phyloP scores from a whole-genome alignment of 108 stramenopile species.

The Asterionellopsis glacialis region DNA sequence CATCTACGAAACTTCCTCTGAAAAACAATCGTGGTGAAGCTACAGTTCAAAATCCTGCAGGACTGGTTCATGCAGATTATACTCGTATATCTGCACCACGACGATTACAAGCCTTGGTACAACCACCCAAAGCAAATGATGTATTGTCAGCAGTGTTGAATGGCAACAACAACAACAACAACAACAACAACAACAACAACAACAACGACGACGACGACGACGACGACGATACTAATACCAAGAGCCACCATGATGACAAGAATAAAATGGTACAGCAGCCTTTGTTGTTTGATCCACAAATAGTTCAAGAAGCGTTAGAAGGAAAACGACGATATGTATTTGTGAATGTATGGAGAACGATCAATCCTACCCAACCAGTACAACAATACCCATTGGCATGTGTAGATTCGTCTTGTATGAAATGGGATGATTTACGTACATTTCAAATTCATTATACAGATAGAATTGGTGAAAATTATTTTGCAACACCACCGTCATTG shows the following conservation, averaged over 20 bases:
- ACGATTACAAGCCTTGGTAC: conserved; percentile 35
- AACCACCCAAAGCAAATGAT: conserved; percentile 51
- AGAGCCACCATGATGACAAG: too few species aligned
- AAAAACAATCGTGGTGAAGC: conserved; percentile 14
- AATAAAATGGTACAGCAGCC: too few species aligned
- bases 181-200: not conserved
- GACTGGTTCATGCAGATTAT: conserved; percentile 60
- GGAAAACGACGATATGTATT: conserved; percentile 49
- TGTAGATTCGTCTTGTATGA: conserved; percentile 33
- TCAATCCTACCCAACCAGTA: conserved; percentile 34
- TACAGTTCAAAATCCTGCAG: conserved; percentile 38
- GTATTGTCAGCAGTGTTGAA: conserved; percentile 9
- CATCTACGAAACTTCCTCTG: conserved; percentile 14
- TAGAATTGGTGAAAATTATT: conserved; percentile 56
- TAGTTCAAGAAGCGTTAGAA: conserved; percentile 29
- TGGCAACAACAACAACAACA: not conserved
- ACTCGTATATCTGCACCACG: conserved; percentile 44
- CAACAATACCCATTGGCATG: conserved; percentile 46
- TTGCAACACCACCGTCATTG: conserved; percentile 20
- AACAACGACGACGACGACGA: not conserved
- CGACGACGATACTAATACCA: not conserved
- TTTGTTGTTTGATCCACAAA: conserved; percentile 37
- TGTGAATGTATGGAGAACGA: conserved; percentile 60
- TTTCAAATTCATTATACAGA: conserved; percentile 56
- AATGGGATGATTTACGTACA: conserved; percentile 25